These are phyloP conservation scores for Yamadazyma scolyti DNA, from an alignment of 805 yeast species.

Conservation along the genomic window DNA sequence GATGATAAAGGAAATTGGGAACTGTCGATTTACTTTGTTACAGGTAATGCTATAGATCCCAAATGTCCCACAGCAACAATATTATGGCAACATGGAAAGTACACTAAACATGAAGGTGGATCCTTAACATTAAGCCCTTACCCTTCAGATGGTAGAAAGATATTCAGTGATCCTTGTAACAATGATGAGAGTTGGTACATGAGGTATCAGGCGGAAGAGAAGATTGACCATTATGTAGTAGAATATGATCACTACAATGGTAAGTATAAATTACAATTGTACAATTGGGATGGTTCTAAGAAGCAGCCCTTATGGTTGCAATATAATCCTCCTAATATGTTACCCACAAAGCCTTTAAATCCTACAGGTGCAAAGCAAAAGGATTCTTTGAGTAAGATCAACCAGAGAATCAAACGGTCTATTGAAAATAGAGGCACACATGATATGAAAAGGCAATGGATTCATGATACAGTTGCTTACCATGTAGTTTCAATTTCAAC, in stretches of 20 bases:
- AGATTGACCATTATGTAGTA: slow-evolving; percentile 9
- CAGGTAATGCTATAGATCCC: slow-evolving; percentile 14
- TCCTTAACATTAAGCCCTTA: slow-evolving; percentile 12
- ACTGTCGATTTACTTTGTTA: slow-evolving; percentile 15
- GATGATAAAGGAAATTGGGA: slow-evolving; percentile 19
- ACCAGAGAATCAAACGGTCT: slow-evolving; percentile 9
- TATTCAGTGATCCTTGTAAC: slow-evolving; percentile 18
- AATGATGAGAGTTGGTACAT: slow-evolving; percentile 13
- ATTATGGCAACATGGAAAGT: slow-evolving; percentile 21
- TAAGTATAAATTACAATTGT: slow-evolving; percentile 13
- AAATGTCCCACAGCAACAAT: slow-evolving; percentile 15
- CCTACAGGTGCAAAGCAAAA: slow-evolving; percentile 12
- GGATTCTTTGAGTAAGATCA: slow-evolving; percentile 4
- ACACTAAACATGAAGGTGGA: slow-evolving; percentile 7
- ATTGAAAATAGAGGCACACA: slow-evolving; percentile 9
- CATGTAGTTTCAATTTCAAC: no score
- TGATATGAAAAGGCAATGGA: no score
- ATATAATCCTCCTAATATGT: slow-evolving; percentile 17
- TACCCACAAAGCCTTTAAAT: slow-evolving; percentile 16
- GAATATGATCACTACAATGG: slow-evolving; percentile 16
- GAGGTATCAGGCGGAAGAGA: slow-evolving; percentile 15
- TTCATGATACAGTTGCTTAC: no score
- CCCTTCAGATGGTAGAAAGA: slow-evolving; percentile 17
- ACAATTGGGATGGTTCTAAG: slow-evolving; percentile 13
- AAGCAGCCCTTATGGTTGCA: slow-evolving; percentile 19